These are phyloP conservation scores for Hypoxylon lienhwacheense DNA, from an alignment of 495 filamentous ascomycete species.

Conservation along the genomic window DNA sequence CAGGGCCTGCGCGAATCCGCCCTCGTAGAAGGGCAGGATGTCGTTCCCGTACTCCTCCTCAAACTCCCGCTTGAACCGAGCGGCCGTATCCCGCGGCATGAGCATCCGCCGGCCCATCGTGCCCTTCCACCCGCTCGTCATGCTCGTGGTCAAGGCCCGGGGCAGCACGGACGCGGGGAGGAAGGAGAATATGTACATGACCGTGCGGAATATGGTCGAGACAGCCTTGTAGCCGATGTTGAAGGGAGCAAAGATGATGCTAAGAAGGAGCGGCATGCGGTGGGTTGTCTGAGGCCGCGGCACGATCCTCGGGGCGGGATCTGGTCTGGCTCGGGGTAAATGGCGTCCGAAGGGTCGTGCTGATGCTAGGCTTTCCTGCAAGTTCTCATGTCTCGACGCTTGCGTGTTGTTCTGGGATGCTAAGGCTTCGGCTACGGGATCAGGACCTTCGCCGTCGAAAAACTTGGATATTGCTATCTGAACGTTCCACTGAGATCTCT, in stretches of 20 bases:
- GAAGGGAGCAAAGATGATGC: conserved; percentile 80
- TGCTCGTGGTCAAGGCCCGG: conserved; percentile 59
- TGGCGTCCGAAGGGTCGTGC: conserved; percentile 39
- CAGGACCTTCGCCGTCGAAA: conserved; percentile 91
- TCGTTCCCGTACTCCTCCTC: conserved; percentile 85
- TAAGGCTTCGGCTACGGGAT: conserved; percentile 76
- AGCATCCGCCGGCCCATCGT: conserved; percentile 71
- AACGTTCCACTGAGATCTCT: conserved; percentile 93
- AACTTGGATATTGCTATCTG: conserved; percentile 96
- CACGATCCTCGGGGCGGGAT: conserved; percentile 77
- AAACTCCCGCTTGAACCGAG: conserved; percentile 86
- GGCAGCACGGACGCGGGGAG: conserved; percentile 55
- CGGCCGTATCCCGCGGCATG: conserved; percentile 82
- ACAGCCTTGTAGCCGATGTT: conserved; percentile 72
- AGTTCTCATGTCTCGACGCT: conserved; percentile 66
- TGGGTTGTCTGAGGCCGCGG: conserved; percentile 68
- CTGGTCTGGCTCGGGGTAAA: conserved; percentile 41
- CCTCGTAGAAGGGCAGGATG: conserved; percentile 73
- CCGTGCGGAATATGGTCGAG: conserved; percentile 64
- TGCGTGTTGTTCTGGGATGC: conserved; percentile 60
- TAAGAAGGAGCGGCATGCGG: conserved; percentile 71
- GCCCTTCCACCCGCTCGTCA: conserved; percentile 60
- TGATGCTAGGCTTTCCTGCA: conserved; percentile 60
- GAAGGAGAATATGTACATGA: conserved; percentile 74
- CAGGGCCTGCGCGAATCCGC: conserved; percentile 84